A percentile compares a stretch with the other conserved stretches of the same genome.
phyloP scores from a whole-genome alignment of 352 stramenopile species.

The Labyrinthula sp. region DNA sequence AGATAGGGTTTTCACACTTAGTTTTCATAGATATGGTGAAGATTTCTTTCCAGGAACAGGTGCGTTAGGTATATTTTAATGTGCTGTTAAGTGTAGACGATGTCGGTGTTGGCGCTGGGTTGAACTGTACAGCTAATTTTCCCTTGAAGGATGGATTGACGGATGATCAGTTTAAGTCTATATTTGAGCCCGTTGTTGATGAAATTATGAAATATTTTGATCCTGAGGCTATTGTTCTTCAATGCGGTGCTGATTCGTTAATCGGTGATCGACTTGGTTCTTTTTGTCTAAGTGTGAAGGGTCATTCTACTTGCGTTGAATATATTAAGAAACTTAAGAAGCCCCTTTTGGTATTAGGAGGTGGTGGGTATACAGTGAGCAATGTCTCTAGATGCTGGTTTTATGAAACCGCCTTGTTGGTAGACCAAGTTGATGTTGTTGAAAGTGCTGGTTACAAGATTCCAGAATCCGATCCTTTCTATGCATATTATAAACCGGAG shows the following conservation, averaged over 20 bases:
- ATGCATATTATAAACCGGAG: too few relatives aligned
- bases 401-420: slow-evolving; percentile 81
- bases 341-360: slow-evolving; percentile 52
- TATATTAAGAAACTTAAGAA: slow-evolving; percentile 53
- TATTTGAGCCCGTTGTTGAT: slow-evolving; percentile 86
- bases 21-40: slow-evolving; percentile 90
- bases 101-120: slow-evolving; percentile 64
- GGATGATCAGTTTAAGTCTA: slow-evolving; percentile 71
- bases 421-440: slow-evolving; percentile 82
- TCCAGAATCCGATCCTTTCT: too few relatives aligned
- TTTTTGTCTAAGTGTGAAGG: slow-evolving; percentile 84
- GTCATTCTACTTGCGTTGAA: slow-evolving; percentile 48
- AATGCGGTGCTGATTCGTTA: slow-evolving; percentile 88
- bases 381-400: slow-evolving; percentile 67
- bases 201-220: slow-evolving; percentile 45
- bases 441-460: slow-evolving; percentile 99
- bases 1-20: slow-evolving; percentile 94
- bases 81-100: slow-evolving; percentile 48
- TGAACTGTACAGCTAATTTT: slow-evolving; percentile 87
- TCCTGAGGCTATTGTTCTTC: slow-evolving; percentile 73
- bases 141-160: slow-evolving; percentile 82
- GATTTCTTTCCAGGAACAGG: slow-evolving; percentile 95
- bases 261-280: slow-evolving; percentile 83
- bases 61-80: too few relatives aligned
- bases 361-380: slow-evolving; percentile 60